Evolutionary conservation across 257 asterid species (phyloP).

Genomic region (Lantana camara): DNA sequence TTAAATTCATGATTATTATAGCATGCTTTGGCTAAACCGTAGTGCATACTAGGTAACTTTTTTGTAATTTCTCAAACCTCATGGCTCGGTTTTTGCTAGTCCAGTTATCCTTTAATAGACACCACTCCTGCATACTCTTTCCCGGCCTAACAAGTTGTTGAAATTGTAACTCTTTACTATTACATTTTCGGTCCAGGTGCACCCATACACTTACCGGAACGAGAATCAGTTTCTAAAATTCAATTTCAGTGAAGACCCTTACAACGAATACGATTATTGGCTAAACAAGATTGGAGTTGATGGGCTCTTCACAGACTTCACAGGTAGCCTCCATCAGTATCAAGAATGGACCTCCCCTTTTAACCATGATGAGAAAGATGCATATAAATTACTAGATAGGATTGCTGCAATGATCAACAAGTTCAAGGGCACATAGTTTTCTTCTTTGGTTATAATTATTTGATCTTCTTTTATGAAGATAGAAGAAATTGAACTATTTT

Average conservation of each 20-base stretch:
- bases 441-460: conserved; percentile 9
- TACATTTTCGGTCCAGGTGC: conserved; percentile 62
- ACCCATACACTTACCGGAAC: conserved; percentile 85
- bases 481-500: neutral
- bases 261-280: conserved; percentile 81
- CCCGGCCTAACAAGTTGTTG: no score
- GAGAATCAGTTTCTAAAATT: conserved; percentile 78
- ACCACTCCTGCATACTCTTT: no score
- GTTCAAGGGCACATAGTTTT: conserved; percentile 38
- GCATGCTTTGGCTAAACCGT: no score
- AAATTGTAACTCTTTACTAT: conserved; percentile 3
- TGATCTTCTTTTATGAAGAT: neutral
- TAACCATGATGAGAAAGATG: conserved; percentile 49
- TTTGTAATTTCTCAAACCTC: no score
- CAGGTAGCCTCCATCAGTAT: conserved; percentile 85
- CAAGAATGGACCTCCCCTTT: conserved; percentile 77
- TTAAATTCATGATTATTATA: no score
- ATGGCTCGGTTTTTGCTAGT: no score
- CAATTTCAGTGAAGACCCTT: conserved; percentile 92
- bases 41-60: no score
- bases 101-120: no score
- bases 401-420: conserved; percentile 59
- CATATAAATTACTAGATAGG: conserved; percentile 55
- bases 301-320: conserved; percentile 91
- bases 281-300: conserved; percentile 75